These are phyloP conservation scores for Fusarium xylarioides DNA, from an alignment of 2,329 filamentous ascomycete genomes.

Conservation along the genomic window DNA sequence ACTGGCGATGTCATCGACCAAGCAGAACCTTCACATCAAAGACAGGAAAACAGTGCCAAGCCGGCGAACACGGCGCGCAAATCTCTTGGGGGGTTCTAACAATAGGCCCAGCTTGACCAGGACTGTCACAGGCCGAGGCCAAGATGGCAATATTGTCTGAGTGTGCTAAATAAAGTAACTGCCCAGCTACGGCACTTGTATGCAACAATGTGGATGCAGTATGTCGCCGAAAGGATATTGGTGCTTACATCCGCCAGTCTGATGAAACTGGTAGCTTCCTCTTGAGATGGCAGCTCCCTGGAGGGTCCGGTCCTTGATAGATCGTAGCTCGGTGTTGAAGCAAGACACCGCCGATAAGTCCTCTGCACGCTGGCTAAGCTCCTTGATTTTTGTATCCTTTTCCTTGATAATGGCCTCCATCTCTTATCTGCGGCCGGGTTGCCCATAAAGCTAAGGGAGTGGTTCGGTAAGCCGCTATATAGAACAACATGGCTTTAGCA, in stretches of 20 bases:
- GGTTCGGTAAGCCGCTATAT: too few species aligned
- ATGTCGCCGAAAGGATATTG: background rate
- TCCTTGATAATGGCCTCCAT: too few species aligned
- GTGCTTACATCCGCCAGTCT: background rate
- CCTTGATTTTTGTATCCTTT: too few species aligned
- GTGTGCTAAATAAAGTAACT: too few species aligned
- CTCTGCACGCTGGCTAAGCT: too few species aligned
- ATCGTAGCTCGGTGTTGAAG: too few species aligned
- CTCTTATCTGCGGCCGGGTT: too few species aligned
- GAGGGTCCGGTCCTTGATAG: too few species aligned
- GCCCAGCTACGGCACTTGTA: background rate
- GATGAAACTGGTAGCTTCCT: background rate
- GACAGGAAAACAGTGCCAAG: conserved; percentile 26
- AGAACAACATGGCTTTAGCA: too few species aligned
- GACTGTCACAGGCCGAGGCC: conserved; percentile 1
- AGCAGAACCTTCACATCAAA: background rate
- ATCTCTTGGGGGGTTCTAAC: conserved; percentile 16
- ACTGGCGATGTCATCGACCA: conserved; percentile 26
- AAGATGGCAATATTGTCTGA: background rate
- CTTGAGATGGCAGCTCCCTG: too few species aligned
- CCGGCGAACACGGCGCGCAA: conserved; percentile 27
- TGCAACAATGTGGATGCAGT: background rate
- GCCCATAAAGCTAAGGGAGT: too few species aligned
- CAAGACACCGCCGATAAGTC: too few species aligned
- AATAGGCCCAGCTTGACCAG: background rate